phyloP scores from a whole-genome alignment of 495 filamentous ascomycete genomes.

The Aspergillus asperescens region DNA sequence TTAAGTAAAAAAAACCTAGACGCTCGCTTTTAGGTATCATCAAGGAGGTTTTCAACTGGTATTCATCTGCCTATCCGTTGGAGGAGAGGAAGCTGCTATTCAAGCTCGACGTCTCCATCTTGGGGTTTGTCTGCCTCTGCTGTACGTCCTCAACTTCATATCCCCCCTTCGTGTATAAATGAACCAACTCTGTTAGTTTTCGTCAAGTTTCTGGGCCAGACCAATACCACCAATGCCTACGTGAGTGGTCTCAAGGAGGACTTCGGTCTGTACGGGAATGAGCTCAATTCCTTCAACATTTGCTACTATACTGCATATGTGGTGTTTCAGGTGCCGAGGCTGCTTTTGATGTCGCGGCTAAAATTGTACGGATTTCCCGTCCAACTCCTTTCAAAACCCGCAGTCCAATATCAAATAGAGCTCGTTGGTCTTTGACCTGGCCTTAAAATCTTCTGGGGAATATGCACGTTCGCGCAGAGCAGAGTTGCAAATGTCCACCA shows the following conservation, averaged over 20 bases:
- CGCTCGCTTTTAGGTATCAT: conserved; percentile 26
- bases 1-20: neutral
- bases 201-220: conserved; percentile 39
- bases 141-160: conserved; percentile 23
- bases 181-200: conserved; percentile 27
- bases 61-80: conserved; percentile 37
- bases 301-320: conserved; percentile 38
- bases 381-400: neutral
- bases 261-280: conserved; percentile 49
- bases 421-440: conserved; percentile 35
- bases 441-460: conserved; percentile 28
- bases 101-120: conserved; percentile 29
- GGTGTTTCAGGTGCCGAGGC: conserved; percentile 34
- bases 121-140: conserved; percentile 36
- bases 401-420: too few relatives aligned
- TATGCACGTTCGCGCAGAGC: conserved; percentile 35
- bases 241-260: conserved; percentile 58
- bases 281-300: conserved; percentile 43
- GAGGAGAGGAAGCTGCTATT: conserved; percentile 40
- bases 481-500: conserved; percentile 29
- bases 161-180: neutral
- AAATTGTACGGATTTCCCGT: conserved; percentile 20
- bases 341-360: conserved; percentile 34
- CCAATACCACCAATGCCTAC: conserved; percentile 48
- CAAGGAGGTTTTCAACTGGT: conserved; percentile 48